Evolutionary conservation across 2,329 filamentous ascomycete genomes (phyloP).

Genomic region (Diaporthe sp.): DNA sequence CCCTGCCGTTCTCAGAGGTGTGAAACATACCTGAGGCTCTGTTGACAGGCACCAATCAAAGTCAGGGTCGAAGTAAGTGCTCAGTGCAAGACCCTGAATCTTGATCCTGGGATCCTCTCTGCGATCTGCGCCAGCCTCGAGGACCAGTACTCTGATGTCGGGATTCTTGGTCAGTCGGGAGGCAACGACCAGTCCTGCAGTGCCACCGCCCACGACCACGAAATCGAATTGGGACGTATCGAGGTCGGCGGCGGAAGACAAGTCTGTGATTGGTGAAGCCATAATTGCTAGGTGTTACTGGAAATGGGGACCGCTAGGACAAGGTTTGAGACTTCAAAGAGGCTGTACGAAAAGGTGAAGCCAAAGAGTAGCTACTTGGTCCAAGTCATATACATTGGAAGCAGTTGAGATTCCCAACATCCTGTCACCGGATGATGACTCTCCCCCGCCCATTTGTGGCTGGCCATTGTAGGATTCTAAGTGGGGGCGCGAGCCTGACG

Average conservation of each 20-base stretch:
- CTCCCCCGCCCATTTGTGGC: not conserved
- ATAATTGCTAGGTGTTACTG: not conserved
- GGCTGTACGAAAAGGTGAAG: not conserved
- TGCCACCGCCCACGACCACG: constrained; percentile 63
- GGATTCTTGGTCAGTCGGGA: constrained; percentile 54
- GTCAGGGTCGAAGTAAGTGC: constrained; percentile 49
- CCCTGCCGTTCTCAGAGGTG: no score
- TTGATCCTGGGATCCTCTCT: constrained; percentile 51
- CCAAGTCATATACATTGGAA: not conserved
- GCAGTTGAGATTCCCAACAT: not conserved
- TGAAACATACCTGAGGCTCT: constrained; percentile 46
- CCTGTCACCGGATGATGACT: not conserved
- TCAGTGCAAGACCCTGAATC: constrained; percentile 51
- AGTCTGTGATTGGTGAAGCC: not conserved
- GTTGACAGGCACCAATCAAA: constrained; percentile 58
- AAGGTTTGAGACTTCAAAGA: not conserved
- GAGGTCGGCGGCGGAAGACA: constrained; percentile 9
- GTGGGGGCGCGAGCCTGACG: not conserved
- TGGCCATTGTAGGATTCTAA: not conserved
- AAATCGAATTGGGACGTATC: constrained; percentile 54
- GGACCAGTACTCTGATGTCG: constrained; percentile 51
- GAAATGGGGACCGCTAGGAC: no score
- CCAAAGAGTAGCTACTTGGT: not conserved
- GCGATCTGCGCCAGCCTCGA: constrained; percentile 54
- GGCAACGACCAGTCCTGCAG: constrained; percentile 61